Base-by-base conservation (phyloP, 129 eudicot genomes). In the Chrysanthemum seticuspe region DNA sequence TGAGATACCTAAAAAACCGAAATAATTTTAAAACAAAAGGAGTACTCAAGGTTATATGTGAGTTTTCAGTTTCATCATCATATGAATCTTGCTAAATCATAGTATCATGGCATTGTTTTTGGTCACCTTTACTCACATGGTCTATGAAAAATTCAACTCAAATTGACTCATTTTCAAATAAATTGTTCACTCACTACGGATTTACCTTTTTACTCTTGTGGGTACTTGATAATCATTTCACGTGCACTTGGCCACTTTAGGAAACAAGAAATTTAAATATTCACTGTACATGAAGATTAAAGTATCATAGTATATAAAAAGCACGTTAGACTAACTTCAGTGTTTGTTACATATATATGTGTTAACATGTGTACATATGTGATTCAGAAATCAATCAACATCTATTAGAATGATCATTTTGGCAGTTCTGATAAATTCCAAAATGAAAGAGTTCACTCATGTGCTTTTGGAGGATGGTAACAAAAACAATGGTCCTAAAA, bases 401-500 rank as follows among this genome's bases (percentile, higher is more conserved):
- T 40, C 77, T 51, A 16, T 71, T 49, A 64, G 18, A 53, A 29
- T 78, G 72, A 27, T 11, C 4, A 55, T 51, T 78, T 72, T 78
- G 78, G 74, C 55, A 48, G 63, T 59, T 48, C 31, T 19, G 55
- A 72, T 64, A 40, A 40, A 44, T 25, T 44, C 54, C 10, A 65
- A 55, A 45, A 72, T 63, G 52, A 78, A 10, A 64, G 47, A 40
- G 45, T 19, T 70, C 82, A 78, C 55, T 72, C 47, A 31, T 31
- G 6, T 4, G 34, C 36, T 78, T 78, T 78, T 40, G 2, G 6
- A 65, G 25, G 55, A 78, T 53, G 25, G 9, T 53, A 45, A 78
- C 74, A 78, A 65, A 77, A 65, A 54, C 19, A 29, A 72, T 57
- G 78, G 78, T 72, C 71, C 76, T 57, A 57, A 64, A 44, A 27